Evolutionary conservation across 2,329 filamentous ascomycete genomes (phyloP), one percentile per base, ranked within the genome.

Genomic region (Claviceps maximensis): DNA sequence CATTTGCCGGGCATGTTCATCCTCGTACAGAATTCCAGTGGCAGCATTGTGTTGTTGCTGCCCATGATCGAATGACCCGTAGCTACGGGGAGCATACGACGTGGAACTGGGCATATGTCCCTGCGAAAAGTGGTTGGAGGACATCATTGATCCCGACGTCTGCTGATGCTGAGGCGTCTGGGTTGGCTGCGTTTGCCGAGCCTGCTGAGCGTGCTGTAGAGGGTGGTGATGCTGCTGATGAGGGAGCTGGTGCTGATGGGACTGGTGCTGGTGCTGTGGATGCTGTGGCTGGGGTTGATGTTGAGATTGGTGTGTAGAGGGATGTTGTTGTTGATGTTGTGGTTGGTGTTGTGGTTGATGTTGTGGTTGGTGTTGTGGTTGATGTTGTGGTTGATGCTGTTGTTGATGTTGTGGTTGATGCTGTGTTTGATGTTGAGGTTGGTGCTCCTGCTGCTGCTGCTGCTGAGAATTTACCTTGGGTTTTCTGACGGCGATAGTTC

Each of bases 401-500:
- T 25, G 42, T 3, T 45, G 42, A 0, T 45, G 42, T 1, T 46
- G 42, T 0, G 23, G 42, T 0, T 45, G 42, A 1, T 45, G 42
- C 2, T 45, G 41, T 0, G n/a, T 21, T 8, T 25, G 42, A 3
- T 45, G 42, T 40, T 46, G 29, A 5, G 48, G 36, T n/a, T 51
- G 44, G 36, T 50, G 38, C 15, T 47, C 31, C 9, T 52, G 33
- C 25, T 45, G 33, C 21, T 51, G 33, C 7, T 50, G 40, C n/a
- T 36, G 19, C 7, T 46, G 31, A 7, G 60, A 55, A 21, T 58
- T 53, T 40, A 53, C 58, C 59, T 65, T 69, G 23, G 56, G 56
- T 54, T 66, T 67, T 27, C 62, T 58, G 21, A 61, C 62, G 9
- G 63, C 62, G 52, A 89, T 84, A 54, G 82, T 82, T 53, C 88